Evolutionary conservation across 1,284 basidiomycete species (phyloP).

Genomic region (Pholiota adiposa): DNA sequence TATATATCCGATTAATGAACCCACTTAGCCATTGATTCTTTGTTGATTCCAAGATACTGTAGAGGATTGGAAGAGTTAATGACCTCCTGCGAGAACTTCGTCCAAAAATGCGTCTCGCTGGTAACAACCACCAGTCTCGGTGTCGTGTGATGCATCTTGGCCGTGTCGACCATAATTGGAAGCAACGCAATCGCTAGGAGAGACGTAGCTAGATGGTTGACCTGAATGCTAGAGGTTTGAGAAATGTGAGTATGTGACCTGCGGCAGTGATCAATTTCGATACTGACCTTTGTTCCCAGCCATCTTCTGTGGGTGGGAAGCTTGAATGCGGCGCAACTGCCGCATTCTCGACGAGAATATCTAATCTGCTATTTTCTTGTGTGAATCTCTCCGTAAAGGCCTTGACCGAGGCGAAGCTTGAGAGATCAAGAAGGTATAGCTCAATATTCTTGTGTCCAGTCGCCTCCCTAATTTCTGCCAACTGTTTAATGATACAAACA

Average conservation of each 20-base stretch:
- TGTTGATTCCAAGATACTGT: conserved; percentile 31
- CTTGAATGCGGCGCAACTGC: neutral
- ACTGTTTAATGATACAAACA: neutral
- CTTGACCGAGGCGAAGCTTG: conserved; percentile 39
- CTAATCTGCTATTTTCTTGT: conserved; percentile 39
- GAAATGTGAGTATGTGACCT: no score
- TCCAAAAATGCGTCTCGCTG: conserved; percentile 41
- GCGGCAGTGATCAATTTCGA: no score
- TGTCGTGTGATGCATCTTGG: conserved; percentile 25
- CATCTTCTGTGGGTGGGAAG: conserved; percentile 39
- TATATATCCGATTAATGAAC: neutral
- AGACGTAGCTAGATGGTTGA: conserved; percentile 44
- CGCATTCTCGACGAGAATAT: conserved; percentile 38
- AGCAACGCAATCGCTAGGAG: conserved; percentile 45
- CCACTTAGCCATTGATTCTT: conserved; percentile 31
- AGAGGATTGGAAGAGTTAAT: conserved; percentile 33
- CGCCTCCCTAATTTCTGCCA: conserved; percentile 33
- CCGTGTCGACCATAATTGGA: conserved; percentile 43
- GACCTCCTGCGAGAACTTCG: conserved; percentile 29
- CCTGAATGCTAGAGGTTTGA: conserved; percentile 39
- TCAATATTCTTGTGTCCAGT: conserved; percentile 37
- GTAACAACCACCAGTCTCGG: conserved; percentile 43
- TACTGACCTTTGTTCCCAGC: conserved; percentile 42
- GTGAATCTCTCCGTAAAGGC: conserved; percentile 41
- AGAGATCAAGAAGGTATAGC: conserved; percentile 43